Conservation (phyloP, 257 asterid genomes). For the Coffea eugenioides region DNA sequence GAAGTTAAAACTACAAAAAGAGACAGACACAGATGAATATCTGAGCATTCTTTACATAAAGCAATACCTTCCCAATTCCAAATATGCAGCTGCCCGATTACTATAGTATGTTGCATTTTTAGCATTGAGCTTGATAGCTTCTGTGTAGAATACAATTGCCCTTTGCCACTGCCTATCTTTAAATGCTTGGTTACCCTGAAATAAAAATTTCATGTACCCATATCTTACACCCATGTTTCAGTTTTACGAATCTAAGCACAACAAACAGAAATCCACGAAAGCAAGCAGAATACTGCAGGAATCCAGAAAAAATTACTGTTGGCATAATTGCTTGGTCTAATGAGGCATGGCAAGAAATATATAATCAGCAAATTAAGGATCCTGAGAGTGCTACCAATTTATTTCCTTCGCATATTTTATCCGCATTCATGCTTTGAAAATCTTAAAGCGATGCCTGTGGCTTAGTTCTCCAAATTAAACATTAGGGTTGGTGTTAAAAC, state of each 20-base stretch:
- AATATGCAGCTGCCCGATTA: conserved; percentile 91
- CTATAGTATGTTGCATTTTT: conserved; percentile 81
- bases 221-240: background rate
- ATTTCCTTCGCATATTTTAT: background rate
- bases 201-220: background rate
- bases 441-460: background rate
- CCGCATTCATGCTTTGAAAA: too few species aligned
- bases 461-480: background rate
- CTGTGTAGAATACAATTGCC: conserved; percentile 83
- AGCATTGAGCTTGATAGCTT: conserved; percentile 85
- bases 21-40: background rate
- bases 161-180: conserved; percentile 87
- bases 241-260: background rate
- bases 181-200: conserved; percentile 92
- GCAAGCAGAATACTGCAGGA: background rate
- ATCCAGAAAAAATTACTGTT: too few species aligned
- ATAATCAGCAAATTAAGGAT: background rate
- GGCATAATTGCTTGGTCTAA: background rate
- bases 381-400: background rate
- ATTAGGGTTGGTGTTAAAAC: background rate
- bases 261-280: background rate
- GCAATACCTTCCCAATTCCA: conserved; percentile 69
- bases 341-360: background rate
- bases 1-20: conserved; percentile 5
- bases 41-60: conserved; percentile 9